Base-by-base conservation (phyloP, 2,329 filamentous ascomycete species). In the Penicillium polonicum region DNA sequence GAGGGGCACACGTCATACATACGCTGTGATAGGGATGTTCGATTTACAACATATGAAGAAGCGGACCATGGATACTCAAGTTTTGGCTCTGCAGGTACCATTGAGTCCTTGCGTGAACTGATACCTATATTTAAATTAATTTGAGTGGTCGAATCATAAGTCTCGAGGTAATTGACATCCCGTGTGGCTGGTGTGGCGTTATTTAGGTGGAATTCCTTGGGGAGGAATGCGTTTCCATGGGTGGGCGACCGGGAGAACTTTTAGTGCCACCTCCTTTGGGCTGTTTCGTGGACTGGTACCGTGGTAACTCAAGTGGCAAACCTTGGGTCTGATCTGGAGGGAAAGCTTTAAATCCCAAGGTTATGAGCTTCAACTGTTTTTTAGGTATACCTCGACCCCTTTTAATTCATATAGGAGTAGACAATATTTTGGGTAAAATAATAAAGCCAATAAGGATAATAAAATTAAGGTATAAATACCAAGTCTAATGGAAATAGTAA, bases 111-210 rank as follows among this genome's bases (percentile, higher is more conserved):
- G 10, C 2, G 29, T 4, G 29, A 33, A 13, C 31, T 33, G 12
- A 35, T 33, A 33, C 25, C 23, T 33, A 15, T 33, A 17, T 35
- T 35, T 35, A 3, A 17, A 35, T 35, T 35, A 35, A 35, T 53
- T 38, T 48, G 19, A 21, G 39, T 52, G 31, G 21, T 46, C 51
- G 5, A 53, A 53, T 52, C 31, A 48, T 36, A 27, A 38, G 27
- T 42, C 29, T 10, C 21, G 17, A 36, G 21, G 38, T 7, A 36
- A 6, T 50, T 36, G 46, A 15, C 23, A 25, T 51, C 21, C 46
- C 48, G 38, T 51, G 46, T 55, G 45, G 52, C 45, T 55, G 38
- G 45, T 55, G 46, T 55, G 53, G 53, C 53, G 53, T 29, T 41
- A 10, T 39, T 39, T 35, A 35, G 33, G 13, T 23, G 38, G 2